Conservation (phyloP, 768 basidiomycete genomes). For the Auricularia sp. region DNA sequence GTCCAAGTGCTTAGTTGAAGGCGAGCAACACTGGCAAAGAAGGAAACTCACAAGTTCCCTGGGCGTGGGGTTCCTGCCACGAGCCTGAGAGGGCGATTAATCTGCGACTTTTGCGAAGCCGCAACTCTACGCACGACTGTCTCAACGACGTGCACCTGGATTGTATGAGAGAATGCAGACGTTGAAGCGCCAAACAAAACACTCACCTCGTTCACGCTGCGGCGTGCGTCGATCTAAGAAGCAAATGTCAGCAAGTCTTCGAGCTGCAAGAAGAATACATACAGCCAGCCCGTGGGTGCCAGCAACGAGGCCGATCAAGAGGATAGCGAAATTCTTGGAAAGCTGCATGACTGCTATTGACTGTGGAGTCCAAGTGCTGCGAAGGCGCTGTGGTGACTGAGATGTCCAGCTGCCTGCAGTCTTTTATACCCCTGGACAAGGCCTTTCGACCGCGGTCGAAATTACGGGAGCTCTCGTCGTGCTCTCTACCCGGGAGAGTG, state of each 20-base stretch:
- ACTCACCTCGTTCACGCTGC: background rate
- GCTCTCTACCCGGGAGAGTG: background rate
- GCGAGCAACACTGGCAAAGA: background rate
- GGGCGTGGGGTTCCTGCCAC: background rate
- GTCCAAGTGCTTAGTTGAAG: background rate
- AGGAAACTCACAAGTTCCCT: background rate
- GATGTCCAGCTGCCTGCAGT: background rate
- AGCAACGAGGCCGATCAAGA: background rate
- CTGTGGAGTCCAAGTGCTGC: background rate
- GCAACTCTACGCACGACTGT: background rate
- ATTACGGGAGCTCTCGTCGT: too few relatives aligned
- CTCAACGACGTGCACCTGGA: background rate
- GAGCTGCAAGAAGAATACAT: background rate
- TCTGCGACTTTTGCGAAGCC: background rate
- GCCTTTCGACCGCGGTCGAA: too few relatives aligned
- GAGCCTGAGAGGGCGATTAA: background rate
- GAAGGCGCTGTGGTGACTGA: background rate
- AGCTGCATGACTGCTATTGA: background rate
- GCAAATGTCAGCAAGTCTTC: background rate
- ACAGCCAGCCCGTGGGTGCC: background rate
- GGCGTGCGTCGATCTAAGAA: background rate
- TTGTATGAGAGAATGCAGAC: background rate
- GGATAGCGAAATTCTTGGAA: background rate
- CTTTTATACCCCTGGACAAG: background rate
- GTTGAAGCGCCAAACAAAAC: background rate